phyloP scores from a whole-genome alignment of 108 stramenopile species.

The Seminavis robusta region DNA sequence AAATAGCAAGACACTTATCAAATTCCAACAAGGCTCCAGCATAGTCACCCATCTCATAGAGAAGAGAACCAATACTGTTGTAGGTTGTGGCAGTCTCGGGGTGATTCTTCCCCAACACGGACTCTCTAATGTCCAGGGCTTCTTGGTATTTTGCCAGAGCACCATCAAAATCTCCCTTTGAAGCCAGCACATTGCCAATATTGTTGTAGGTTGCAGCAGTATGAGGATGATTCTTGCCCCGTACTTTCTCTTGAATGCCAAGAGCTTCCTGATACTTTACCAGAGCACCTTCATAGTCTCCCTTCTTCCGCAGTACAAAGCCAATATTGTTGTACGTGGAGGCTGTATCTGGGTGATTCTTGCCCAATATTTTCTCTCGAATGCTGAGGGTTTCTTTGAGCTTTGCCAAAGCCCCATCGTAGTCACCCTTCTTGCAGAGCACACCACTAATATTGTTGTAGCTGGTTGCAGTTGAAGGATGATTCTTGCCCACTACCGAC shows the following conservation, averaged over 20 bases:
- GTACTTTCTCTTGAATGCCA: conserved; percentile 30
- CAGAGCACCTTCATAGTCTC: no score
- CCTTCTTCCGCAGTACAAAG: conserved; percentile 16
- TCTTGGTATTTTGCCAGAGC: conserved; percentile 19
- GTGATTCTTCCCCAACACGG: conserved; percentile 22
- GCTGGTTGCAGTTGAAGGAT: conserved; percentile 20
- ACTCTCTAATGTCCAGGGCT: conserved; percentile 17
- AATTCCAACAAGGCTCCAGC: conserved; percentile 22
- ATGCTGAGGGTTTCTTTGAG: no score
- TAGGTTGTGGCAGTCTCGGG: conserved; percentile 30
- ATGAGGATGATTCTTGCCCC: conserved; percentile 23
- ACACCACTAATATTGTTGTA: conserved; percentile 30
- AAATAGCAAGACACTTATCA: conserved; percentile 22
- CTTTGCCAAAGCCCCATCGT: conserved; percentile 23
- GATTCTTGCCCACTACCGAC: conserved; percentile 25
- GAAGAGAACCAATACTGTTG: conserved; percentile 11
- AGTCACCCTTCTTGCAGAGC: conserved; percentile 25
- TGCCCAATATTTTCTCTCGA: conserved; percentile 21
- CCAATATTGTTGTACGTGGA: no score
- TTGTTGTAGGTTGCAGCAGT: conserved; percentile 24
- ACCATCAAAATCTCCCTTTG: conserved; percentile 14
- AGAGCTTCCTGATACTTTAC: conserved; percentile 20
- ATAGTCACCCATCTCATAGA: conserved; percentile 20
- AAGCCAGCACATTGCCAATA: conserved; percentile 17
- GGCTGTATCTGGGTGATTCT: conserved; percentile 27